phyloP scores from a whole-genome alignment of 2,329 filamentous ascomycete species.

The Macrophomina phaseolina region DNA sequence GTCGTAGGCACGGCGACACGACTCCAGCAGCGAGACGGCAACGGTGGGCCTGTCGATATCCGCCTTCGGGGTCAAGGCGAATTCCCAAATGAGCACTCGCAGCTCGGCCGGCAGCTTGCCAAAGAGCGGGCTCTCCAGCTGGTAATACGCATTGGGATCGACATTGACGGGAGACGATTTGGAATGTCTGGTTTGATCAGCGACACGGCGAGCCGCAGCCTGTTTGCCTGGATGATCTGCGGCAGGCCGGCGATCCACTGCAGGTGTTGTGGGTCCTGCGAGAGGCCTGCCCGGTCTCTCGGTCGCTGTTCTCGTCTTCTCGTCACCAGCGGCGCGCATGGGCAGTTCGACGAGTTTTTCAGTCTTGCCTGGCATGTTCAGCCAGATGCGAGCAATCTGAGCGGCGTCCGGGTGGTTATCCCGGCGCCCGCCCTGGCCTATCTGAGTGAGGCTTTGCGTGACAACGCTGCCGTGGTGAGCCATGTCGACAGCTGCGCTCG shows the following conservation, averaged over 20 bases:
- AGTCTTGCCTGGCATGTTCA: conserved; percentile 1
- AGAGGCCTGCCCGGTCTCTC: not conserved
- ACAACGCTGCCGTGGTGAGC: conserved; percentile 2
- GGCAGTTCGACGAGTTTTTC: not conserved
- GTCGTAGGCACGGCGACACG: conserved; percentile 14
- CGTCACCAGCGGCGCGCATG: not conserved
- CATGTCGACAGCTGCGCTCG: not conserved
- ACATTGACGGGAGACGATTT: not conserved
- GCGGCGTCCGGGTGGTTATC: conserved; percentile 4
- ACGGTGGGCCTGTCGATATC: conserved; percentile 9
- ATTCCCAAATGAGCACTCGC: conserved; percentile 9
- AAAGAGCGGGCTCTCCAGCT: conserved; percentile 19
- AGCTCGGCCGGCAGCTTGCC: conserved; percentile 10
- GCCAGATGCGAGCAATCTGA: conserved; percentile 15
- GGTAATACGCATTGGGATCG: conserved; percentile 13
- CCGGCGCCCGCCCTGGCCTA: not conserved
- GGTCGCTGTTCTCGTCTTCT: not conserved
- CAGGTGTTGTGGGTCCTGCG: conserved; percentile 8
- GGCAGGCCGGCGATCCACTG: conserved; percentile 8
- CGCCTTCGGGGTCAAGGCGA: not conserved
- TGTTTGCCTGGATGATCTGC: conserved; percentile 1
- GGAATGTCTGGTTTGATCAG: not conserved
- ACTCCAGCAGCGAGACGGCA: conserved; percentile 5
- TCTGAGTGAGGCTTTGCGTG: conserved; percentile 15
- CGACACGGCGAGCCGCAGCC: not conserved